Conservation (phyloP, 2,329 filamentous ascomycete species). For the Cladosporium halotolerans region DNA sequence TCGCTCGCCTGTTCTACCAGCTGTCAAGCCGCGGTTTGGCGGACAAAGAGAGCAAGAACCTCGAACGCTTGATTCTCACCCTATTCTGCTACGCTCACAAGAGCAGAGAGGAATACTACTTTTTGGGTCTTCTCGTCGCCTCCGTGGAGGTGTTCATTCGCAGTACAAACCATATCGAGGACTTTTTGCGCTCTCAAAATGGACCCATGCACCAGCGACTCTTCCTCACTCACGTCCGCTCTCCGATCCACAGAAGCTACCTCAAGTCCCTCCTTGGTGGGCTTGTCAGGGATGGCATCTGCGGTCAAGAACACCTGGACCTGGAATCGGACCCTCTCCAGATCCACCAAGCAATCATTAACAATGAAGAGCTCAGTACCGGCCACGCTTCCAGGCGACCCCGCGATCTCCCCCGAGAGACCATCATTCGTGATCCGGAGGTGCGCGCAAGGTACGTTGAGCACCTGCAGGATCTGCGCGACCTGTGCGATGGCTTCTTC, state of each 20-base stretch:
- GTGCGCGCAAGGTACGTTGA: constrained; percentile 89
- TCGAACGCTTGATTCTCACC: constrained; percentile 92
- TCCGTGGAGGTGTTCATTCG: constrained; percentile 85
- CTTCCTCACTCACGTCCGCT: constrained; percentile 79
- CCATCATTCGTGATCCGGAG: constrained; percentile 93
- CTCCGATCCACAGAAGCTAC: constrained; percentile 87
- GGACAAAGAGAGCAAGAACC: constrained; percentile 87
- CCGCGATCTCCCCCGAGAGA: constrained; percentile 79
- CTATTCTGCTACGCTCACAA: constrained; percentile 97
- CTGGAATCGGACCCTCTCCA: constrained; percentile 96
- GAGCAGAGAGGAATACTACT: constrained; percentile 90
- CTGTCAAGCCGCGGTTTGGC: constrained; percentile 76
- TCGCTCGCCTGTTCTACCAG: constrained; percentile 79
- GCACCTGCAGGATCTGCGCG: constrained; percentile 85
- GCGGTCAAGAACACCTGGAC: constrained; percentile 85
- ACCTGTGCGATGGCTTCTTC: constrained; percentile 91
- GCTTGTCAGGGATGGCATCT: constrained; percentile 82
- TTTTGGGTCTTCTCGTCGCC: constrained; percentile 77
- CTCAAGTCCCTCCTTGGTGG: constrained; percentile 79
- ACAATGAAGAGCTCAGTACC: constrained; percentile 92
- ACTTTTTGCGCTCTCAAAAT: constrained; percentile 65
- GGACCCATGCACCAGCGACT: constrained; percentile 93
- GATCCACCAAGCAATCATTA: constrained; percentile 91
- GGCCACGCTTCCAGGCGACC: constrained; percentile 74
- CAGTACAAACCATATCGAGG: constrained; percentile 63